Conservation (phyloP, 164 flowering plant species). For the Sedum album region DNA sequence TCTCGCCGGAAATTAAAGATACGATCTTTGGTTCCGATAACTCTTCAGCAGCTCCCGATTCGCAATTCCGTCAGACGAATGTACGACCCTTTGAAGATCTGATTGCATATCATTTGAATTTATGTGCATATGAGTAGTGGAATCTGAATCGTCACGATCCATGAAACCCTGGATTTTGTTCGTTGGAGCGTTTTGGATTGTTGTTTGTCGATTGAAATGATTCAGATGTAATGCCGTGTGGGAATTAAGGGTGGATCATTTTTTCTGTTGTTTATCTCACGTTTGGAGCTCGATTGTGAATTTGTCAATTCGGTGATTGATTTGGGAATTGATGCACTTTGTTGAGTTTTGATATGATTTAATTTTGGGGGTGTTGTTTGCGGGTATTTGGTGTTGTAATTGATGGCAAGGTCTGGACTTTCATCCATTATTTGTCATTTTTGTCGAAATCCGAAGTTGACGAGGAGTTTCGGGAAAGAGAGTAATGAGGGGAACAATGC, state of each 20-base stretch:
- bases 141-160: background rate
- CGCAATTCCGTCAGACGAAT: background rate
- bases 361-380: background rate
- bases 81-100: background rate
- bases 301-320: background rate
- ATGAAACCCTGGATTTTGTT: background rate
- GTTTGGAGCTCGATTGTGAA: background rate
- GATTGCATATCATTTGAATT: background rate
- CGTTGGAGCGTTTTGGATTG: background rate
- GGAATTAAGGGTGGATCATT: background rate
- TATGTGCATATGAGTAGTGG: background rate
- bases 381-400: background rate
- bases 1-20: background rate
- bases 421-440: background rate
- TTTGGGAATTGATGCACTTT: background rate
- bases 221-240: background rate
- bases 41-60: background rate
- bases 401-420: background rate
- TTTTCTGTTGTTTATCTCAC: background rate
- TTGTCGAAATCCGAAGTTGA: conserved; percentile 4
- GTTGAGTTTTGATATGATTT: background rate
- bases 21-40: background rate
- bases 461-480: background rate
- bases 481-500: background rate
- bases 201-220: background rate